Conservation (phyloP, 164 flowering plant genomes). For the Buxus sempervirens region DNA sequence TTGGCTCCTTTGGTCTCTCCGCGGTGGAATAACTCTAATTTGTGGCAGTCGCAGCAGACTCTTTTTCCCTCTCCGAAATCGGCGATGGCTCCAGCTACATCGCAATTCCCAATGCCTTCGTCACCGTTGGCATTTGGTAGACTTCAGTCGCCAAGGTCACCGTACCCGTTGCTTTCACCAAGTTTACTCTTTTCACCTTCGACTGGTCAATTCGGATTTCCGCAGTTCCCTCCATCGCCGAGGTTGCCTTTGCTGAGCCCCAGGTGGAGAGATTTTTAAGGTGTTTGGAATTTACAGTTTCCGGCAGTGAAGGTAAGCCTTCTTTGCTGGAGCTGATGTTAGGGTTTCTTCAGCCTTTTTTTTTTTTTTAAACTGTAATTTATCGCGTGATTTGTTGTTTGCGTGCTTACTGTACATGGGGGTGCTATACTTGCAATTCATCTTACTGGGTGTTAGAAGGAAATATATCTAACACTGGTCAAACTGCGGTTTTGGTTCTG, state of each 20-base stretch:
- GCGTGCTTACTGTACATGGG: conserved; percentile 7
- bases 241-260: conserved; percentile 53
- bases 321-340: not conserved
- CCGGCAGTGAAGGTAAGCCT: conserved; percentile 4
- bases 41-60: conserved; percentile 12
- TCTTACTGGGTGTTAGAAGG: not conserved
- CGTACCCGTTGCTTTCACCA: conserved; percentile 41
- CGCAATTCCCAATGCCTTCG: conserved; percentile 32
- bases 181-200: conserved; percentile 39
- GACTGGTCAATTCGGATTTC: conserved; percentile 43
- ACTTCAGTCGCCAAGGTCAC: conserved; percentile 53
- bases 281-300: not conserved
- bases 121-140: conserved; percentile 58
- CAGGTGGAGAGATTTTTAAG: conserved; percentile 36
- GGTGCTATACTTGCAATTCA: not conserved
- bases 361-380: not conserved
- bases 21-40: conserved; percentile 22
- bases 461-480: conserved; percentile 6
- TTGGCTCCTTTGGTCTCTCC: conserved; percentile 29
- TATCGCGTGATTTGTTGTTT: too few species aligned
- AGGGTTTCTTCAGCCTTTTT: not conserved
- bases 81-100: conserved; percentile 9
- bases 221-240: conserved; percentile 51
- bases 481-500: conserved; percentile 7
- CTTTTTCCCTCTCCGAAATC: conserved; percentile 13